Evolutionary conservation across 202 grass and related monocot species (phyloP), one percentile per base, ranked within the genome.

Genomic region (Setaria viridis): DNA sequence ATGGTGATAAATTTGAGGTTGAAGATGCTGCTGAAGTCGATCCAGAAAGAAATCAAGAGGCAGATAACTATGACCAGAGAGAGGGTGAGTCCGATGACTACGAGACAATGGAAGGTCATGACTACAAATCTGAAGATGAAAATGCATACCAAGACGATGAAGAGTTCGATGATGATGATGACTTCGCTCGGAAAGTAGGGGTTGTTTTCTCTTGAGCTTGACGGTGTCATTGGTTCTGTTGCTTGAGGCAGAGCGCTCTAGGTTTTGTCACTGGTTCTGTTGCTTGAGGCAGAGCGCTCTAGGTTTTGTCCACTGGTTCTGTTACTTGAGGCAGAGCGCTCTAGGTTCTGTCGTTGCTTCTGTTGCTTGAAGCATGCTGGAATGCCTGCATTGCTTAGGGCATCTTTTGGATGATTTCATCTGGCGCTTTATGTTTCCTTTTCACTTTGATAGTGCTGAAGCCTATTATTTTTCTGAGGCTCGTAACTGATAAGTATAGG

Each of bases 151-250:
- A 87, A 87, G 87, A 92, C 0, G 87, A 83, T 0, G 90, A 91
- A 33, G 89, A 90, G 10, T 71, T 82, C 0, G 88, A 91, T 3
- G 82, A 90, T 29, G 91, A 97, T 5, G 94, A 97, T 12, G 89
- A 97, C 72, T 97, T 97, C 70, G 90, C 94, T 72, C 91, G 9
- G 14, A 92, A 91, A 92, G 94, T 97, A 2, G 92, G 90, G 32
- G 88, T 89, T 10, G 25, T 92, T 79, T 74, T 97, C 34, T 89
- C 88, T 80, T 97, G 25, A 84, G 76, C 84, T 70, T 72, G 7
- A 34, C 45, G 9, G 48, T 39, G 72, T 56, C 85, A 48, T 76
- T 89, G 55, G 66, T 49, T 89, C 11, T 84, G 70, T 76, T 77
- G 70, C 62, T 83, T 85, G 56, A 16, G 47, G 83, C 59, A 55